Base-by-base conservation (phyloP, 495 filamentous ascomycete genomes). In the Trichoderma erinaceum region DNA sequence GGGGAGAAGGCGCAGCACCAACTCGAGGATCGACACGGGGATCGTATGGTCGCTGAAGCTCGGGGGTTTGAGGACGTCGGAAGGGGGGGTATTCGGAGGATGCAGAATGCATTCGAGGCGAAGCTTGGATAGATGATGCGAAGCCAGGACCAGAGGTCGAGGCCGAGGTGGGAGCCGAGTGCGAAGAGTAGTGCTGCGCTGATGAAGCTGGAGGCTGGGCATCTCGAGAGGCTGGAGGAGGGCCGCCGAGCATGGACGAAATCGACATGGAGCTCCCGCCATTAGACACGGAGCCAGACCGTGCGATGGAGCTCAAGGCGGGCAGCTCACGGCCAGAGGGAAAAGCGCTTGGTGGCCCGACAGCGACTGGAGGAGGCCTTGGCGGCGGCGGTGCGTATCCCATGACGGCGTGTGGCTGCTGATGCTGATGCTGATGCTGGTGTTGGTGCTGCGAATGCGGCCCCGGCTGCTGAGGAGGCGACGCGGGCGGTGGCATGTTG, bases 261-360 rank as follows among this genome's bases (percentile, higher is more conserved):
- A 99, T 99, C 25, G 95, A 96, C 95, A 99, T 98, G 80, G 90
- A 90, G 77, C 90, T 90, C 16, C 87, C 76, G 56, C 56, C 56
- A 16, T 15, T n/a, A 32, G 56, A 61, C 56, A 18, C 56, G 64
- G 73, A 77, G 12, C 71, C 75, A 6, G 79, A 76, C 68, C 83
- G 77, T 10, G 80, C 71, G 32, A 85, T 74, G 5, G 84, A 77
- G 69, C 81, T 79, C 48, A 85, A 70, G 3, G 83, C 77, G 35
- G 86, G 86, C 23, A 87, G 79, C 67, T 87, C 84, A 64, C 86
- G 83, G 46, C 77, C 77, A 48, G 81, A 76, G 0, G 82, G 79
- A 70, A 85, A 84, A 8, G 80, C 71, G 21, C 75, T 78, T 4
- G 83, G 79, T 41, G 81, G 84, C n/a, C 84, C 79, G 21, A 84